These are phyloP conservation scores for Hypericum perforatum DNA, from an alignment of 345 rosid genomes.

Conservation along the genomic window DNA sequence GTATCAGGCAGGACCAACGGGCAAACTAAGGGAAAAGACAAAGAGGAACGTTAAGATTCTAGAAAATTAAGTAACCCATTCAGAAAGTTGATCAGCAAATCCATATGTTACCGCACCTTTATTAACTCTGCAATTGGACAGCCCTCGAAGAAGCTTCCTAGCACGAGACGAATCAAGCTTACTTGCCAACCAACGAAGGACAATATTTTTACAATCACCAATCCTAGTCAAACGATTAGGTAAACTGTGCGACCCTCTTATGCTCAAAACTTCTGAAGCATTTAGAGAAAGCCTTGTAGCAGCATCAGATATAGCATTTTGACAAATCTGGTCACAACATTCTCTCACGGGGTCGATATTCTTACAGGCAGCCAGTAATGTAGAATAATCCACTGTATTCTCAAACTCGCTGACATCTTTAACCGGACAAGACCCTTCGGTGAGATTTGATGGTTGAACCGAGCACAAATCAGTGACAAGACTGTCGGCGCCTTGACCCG, in stretches of 20 bases:
- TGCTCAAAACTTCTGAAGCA: slow-evolving; percentile 36
- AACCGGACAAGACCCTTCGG: slow-evolving; percentile 73
- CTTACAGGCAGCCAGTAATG: slow-evolving; percentile 66
- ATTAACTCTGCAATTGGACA: slow-evolving; percentile 82
- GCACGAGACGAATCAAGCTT: slow-evolving; percentile 53
- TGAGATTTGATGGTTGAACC: slow-evolving; percentile 56
- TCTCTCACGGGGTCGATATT: slow-evolving; percentile 82
- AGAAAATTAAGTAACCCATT: not conserved
- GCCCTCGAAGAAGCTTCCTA: slow-evolving; percentile 68
- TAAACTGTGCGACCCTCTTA: slow-evolving; percentile 24
- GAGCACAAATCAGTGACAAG: slow-evolving; percentile 51
- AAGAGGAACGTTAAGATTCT: too few species aligned
- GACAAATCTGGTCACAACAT: slow-evolving; percentile 78
- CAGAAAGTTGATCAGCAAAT: not conserved
- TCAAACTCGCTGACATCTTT: slow-evolving; percentile 64
- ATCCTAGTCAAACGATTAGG: slow-evolving; percentile 52
- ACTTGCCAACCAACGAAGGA: slow-evolving; percentile 75
- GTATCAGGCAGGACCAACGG: slow-evolving; percentile 78
- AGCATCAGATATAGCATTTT: slow-evolving; percentile 73
- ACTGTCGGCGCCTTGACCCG: slow-evolving; percentile 57
- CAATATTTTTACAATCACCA: slow-evolving; percentile 61
- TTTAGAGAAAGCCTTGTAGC: slow-evolving; percentile 54
- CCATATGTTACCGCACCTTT: slow-evolving; percentile 39
- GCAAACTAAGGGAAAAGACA: slow-evolving; percentile 47
- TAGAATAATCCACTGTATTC: slow-evolving; percentile 47